A percentile compares a stretch with the other conserved stretches of the same genome.
These are phyloP conservation scores for Sequoiadendron giganteum DNA, from an alignment of 75 land plant genomes.

Conservation along the genomic window DNA sequence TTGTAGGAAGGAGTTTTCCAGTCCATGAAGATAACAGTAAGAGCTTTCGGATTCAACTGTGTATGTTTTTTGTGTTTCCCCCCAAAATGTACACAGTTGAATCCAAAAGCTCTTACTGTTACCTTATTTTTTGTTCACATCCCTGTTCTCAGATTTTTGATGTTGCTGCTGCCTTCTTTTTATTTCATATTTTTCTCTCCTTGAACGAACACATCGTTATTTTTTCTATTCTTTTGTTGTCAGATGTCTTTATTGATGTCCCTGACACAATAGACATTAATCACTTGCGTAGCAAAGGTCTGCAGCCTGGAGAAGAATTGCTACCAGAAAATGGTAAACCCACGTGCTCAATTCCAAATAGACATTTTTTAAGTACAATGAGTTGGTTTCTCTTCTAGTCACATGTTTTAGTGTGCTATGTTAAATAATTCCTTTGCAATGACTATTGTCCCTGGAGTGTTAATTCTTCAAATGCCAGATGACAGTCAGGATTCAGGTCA, in stretches of 20 bases:
- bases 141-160: neutral
- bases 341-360: constrained; percentile 11
- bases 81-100: too few relatives aligned
- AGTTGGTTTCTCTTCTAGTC: neutral
- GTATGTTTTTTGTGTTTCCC: too few relatives aligned
- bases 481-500: constrained; percentile 13
- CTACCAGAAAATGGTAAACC: constrained; percentile 66
- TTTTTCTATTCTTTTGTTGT: constrained; percentile 1
- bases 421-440: neutral
- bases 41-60: too few relatives aligned
- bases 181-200: neutral
- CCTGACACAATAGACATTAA: constrained; percentile 92
- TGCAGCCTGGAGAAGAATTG: constrained; percentile 90
- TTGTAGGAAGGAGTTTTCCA: neutral
- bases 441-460: neutral
- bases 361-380: constrained; percentile 15
- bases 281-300: constrained; percentile 85
- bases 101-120: too few relatives aligned
- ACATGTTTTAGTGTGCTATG: neutral
- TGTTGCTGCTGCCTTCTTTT: neutral
- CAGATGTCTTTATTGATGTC: constrained; percentile 98
- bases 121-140: neutral
- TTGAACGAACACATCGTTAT: neutral
- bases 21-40: too few relatives aligned
- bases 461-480: neutral